phyloP scores from a whole-genome alignment of 2,329 filamentous ascomycete species.

The Botrytis pseudocinerea region DNA sequence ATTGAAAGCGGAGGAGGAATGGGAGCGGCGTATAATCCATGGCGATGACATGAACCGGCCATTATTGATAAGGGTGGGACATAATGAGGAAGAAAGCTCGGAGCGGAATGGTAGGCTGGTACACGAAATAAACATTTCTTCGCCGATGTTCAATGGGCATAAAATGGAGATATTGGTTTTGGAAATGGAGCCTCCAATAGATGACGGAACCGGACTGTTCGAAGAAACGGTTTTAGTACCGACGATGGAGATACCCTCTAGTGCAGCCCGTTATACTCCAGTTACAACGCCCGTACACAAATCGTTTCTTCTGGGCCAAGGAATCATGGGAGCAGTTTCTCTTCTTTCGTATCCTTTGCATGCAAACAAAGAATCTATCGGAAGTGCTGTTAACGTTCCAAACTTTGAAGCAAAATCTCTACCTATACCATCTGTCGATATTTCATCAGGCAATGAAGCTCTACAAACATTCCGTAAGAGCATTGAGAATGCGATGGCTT shows the following conservation, averaged over 20 bases:
- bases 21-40: conserved; percentile 62
- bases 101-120: conserved; percentile 50
- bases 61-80: conserved; percentile 61
- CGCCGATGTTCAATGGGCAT: conserved; percentile 59
- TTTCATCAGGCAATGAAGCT: conserved; percentile 61
- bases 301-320: conserved; percentile 71
- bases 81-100: conserved; percentile 37
- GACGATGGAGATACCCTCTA: conserved; percentile 67
- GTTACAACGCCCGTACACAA: conserved; percentile 84
- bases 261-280: conserved; percentile 62
- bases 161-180: conserved; percentile 65
- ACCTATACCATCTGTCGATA: conserved; percentile 61
- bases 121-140: conserved; percentile 62
- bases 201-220: conserved; percentile 47
- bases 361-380: conserved; percentile 46
- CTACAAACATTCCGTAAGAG: conserved; percentile 68
- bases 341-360: conserved; percentile 47
- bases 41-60: conserved; percentile 51
- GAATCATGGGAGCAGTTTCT: conserved; percentile 65
- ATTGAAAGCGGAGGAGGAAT: conserved; percentile 59
- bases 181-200: conserved; percentile 52
- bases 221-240: conserved; percentile 75
- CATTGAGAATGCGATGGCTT: conserved; percentile 67
- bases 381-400: conserved; percentile 59
- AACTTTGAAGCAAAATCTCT: conserved; percentile 42